Evolutionary conservation across 768 basidiomycete species (phyloP), one percentile per base, ranked within the genome.

Genomic region (Agrocybe chaxingu): DNA sequence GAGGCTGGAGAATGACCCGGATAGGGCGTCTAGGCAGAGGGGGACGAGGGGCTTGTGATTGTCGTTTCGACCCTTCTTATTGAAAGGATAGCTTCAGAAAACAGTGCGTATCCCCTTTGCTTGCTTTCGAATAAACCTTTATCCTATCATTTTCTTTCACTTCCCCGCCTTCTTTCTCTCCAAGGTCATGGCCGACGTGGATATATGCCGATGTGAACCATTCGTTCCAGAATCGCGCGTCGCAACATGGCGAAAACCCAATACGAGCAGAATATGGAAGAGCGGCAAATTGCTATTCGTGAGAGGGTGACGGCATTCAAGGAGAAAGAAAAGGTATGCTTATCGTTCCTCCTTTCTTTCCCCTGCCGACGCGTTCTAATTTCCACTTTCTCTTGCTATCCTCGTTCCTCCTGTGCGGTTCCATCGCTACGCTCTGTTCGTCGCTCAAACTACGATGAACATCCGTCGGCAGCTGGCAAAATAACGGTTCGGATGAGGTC

Each of bases 31-130:
- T 64, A 73, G 87, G 47, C 89, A 92, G 39, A 82, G 81, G 92
- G 92, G 10, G 87, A 87, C 37, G 87, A 82, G 35, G 85, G 88
- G 8, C 62, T 84, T 8, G 94, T 96, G 57, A 73, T 82, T 2
- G 86, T 90, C 56, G 94, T 96, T 32, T 73, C 77, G 1, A 87
- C 84, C 1, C 70, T 96, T 48, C 76, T 95, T 69, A 92, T 92
- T 18, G 90, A n/a, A 84, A 84, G 0, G 86, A 89, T 60, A 85
- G 88, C 60, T 96, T 96, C 69, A 78, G 72, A 55, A 88, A 82
- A 3, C 81, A 82, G 92, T 94, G 61, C 49, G 78, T 72, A 48
- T 47, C 38, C 16, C 43, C 13, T 44, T 39, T 31, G 52, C 33
- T 42, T 36, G 34, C 34, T 44, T 41, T 16, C 4, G 46, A 19